These are phyloP conservation scores for Lactarius pseudohatsudake DNA, from an alignment of 768 basidiomycete genomes.

Conservation along the genomic window DNA sequence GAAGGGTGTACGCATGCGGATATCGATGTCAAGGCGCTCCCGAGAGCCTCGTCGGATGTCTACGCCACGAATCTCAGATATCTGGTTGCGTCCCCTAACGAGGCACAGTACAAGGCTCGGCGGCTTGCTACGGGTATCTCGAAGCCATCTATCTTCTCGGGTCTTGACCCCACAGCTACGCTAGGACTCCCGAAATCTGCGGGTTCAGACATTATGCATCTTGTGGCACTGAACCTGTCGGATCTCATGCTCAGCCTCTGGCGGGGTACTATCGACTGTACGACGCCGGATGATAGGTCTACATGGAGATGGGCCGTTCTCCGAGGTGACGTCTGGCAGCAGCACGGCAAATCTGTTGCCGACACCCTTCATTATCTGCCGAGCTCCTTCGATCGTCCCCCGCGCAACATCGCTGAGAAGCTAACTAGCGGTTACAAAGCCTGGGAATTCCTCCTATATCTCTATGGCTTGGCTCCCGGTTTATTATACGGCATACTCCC, in stretches of 20 bases:
- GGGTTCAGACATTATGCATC: slow-evolving; percentile 42
- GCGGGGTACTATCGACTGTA: slow-evolving; percentile 35
- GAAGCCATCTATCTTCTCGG: slow-evolving; percentile 40
- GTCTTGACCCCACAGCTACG: slow-evolving; percentile 27
- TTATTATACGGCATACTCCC: slow-evolving; percentile 33
- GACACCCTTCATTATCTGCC: slow-evolving; percentile 36
- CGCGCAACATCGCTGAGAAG: slow-evolving; percentile 43
- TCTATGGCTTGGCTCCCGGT: slow-evolving; percentile 32
- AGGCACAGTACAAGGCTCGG: slow-evolving; percentile 32
- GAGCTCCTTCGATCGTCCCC: slow-evolving; percentile 43
- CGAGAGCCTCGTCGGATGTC: background rate
- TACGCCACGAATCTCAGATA: slow-evolving; percentile 30
- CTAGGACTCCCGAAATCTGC: slow-evolving; percentile 37
- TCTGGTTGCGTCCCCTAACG: slow-evolving; percentile 31
- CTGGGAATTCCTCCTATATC: slow-evolving; percentile 32
- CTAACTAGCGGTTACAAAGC: slow-evolving; percentile 39
- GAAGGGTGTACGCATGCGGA: slow-evolving; percentile 36
- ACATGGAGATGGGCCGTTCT: slow-evolving; percentile 39
- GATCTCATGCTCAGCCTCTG: slow-evolving; percentile 38
- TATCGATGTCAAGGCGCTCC: slow-evolving; percentile 28
- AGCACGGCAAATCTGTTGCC: slow-evolving; percentile 39
- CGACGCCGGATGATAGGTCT: slow-evolving; percentile 28
- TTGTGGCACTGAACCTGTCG: slow-evolving; percentile 39
- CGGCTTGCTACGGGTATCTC: slow-evolving; percentile 38
- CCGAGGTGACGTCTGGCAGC: slow-evolving; percentile 34